A percentile compares a stretch with the other conserved stretches of the same genome.
Evolutionary conservation across 495 filamentous ascomycete species (phyloP).

Genomic region (Coniosporium apollinis): DNA sequence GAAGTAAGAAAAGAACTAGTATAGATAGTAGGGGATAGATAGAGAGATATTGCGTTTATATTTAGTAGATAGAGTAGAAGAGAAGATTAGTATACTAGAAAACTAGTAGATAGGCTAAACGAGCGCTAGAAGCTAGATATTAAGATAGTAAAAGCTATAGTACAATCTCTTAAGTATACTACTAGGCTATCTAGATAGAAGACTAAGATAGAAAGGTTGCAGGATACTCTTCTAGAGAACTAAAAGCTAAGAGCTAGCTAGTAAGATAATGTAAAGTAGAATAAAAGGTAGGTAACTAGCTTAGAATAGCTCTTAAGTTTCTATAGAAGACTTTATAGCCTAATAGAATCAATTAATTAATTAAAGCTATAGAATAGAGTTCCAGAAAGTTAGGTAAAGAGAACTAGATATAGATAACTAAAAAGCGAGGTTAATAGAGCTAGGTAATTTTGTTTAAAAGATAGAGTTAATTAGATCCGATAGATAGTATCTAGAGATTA

Average conservation of each 20-base stretch:
- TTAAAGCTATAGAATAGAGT: no score
- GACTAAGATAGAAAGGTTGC: not conserved
- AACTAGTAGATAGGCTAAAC: not conserved
- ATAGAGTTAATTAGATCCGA: no score
- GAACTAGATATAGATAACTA: no score
- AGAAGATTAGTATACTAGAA: not conserved
- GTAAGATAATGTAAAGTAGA: not conserved
- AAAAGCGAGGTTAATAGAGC: no score
- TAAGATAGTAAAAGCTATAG: not conserved
- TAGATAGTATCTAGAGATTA: no score
- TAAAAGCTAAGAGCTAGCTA: not conserved
- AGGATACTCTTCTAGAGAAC: no score
- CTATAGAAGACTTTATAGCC: not conserved
- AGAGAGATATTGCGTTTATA: not conserved
- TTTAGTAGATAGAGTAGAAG: not conserved
- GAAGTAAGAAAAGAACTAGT: not conserved
- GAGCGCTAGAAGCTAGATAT: not conserved
- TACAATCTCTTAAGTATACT: not conserved
- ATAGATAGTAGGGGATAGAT: not conserved
- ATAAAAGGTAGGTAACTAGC: not conserved
- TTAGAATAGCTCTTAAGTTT: not conserved
- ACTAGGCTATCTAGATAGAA: not conserved
- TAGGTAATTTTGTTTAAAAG: no score
- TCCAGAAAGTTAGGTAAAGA: no score
- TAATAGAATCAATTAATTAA: not conserved